Percentiles rank a stretch among this genome's conserved stretches.
Evolutionary conservation across 148 eudicot species (phyloP).

Genomic region (Rheum nobile): DNA sequence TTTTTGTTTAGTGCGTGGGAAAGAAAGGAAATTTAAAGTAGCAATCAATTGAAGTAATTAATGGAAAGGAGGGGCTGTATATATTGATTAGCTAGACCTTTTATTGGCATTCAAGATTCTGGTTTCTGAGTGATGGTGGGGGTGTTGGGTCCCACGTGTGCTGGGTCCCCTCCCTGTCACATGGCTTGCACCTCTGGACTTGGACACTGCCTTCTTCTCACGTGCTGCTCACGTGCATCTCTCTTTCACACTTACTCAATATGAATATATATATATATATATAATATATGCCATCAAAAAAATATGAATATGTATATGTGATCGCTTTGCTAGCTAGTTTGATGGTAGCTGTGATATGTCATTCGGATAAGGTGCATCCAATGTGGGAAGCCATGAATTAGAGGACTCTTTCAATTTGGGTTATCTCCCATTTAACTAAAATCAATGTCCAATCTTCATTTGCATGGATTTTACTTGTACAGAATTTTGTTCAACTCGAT

Average conservation of each 20-base stretch:
- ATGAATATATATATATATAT: too few species aligned
- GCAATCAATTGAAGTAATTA: not conserved
- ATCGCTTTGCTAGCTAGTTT: too few species aligned
- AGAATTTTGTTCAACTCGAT: too few species aligned
- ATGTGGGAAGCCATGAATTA: too few species aligned
- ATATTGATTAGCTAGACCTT: not conserved
- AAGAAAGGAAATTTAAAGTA: not conserved
- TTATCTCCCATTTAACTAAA: too few species aligned
- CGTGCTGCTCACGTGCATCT: not conserved
- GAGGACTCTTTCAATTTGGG: too few species aligned
- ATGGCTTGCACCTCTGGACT: not conserved
- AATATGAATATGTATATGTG: too few species aligned
- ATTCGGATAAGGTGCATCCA: too few species aligned
- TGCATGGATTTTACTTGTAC: too few species aligned
- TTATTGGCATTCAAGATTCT: not conserved
- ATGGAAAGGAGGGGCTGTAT: not conserved
- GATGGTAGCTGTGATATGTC: too few species aligned
- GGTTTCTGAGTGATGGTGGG: not conserved
- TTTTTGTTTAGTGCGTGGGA: not conserved
- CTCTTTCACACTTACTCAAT: not conserved
- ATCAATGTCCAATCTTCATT: too few species aligned
- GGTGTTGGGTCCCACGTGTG: not conserved
- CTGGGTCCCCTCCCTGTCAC: not conserved
- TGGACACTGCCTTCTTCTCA: not conserved
- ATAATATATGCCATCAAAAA: too few species aligned